A percentile compares a stretch with the other conserved stretches of the same genome.
Evolutionary conservation across 1,284 basidiomycete species (phyloP).

Genomic region (Cutaneotrichosporon sp.): DNA sequence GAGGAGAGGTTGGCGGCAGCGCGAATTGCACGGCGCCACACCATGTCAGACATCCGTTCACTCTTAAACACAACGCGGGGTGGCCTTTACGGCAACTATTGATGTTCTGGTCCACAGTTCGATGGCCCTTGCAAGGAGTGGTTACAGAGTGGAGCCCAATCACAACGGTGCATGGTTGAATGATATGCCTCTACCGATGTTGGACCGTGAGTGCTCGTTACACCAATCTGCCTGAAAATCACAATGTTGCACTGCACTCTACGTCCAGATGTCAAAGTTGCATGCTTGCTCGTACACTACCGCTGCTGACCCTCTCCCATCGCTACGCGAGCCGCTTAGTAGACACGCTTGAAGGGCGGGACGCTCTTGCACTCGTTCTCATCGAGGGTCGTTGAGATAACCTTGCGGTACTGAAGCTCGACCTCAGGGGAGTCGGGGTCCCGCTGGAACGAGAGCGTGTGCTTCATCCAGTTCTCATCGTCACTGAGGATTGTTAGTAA

Average conservation of each 20-base stretch:
- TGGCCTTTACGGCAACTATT: background rate
- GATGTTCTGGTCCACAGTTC: background rate
- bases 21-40: background rate
- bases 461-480: slow-evolving; percentile 76
- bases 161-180: background rate
- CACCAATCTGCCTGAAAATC: background rate
- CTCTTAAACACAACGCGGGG: background rate
- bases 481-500: background rate
- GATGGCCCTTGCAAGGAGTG: background rate
- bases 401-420: slow-evolving; percentile 82
- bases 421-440: slow-evolving; percentile 73
- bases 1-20: background rate
- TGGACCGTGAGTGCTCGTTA: background rate
- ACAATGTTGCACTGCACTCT: background rate
- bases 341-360: slow-evolving; percentile 27
- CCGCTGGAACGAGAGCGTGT: slow-evolving; percentile 82
- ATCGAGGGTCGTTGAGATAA: slow-evolving; percentile 60
- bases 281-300: slow-evolving; percentile 10
- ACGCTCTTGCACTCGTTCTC: slow-evolving; percentile 59
- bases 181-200: background rate
- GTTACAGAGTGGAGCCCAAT: background rate
- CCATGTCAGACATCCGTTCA: background rate
- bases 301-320: background rate
- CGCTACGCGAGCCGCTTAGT: slow-evolving; percentile 13
- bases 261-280: slow-evolving; percentile 1